Evolutionary conservation across 495 filamentous ascomycete genomes (phyloP).

Genomic region (Daldinia caldariorum): DNA sequence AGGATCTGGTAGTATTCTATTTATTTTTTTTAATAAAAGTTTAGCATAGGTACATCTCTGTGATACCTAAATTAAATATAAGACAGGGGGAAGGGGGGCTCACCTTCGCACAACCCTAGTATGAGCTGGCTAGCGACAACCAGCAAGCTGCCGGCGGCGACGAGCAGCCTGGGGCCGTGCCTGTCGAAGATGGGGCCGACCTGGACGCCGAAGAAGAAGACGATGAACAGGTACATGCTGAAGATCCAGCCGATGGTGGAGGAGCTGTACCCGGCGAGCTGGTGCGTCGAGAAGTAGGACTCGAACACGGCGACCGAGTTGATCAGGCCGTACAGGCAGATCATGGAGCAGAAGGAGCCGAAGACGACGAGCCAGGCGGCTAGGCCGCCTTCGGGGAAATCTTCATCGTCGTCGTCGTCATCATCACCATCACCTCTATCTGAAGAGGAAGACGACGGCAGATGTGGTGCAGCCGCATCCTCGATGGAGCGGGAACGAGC

Average conservation of each 20-base stretch:
- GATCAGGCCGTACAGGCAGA: slow-evolving; percentile 72
- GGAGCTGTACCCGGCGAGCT: slow-evolving; percentile 63
- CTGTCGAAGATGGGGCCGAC: slow-evolving; percentile 75
- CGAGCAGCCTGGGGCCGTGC: slow-evolving; percentile 64
- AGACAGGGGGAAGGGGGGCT: slow-evolving; percentile 1
- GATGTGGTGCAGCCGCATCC: slow-evolving; percentile 1
- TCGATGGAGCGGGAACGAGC: slow-evolving; percentile 23
- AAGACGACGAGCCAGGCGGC: slow-evolving; percentile 70
- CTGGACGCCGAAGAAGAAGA: slow-evolving; percentile 71
- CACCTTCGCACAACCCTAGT: slow-evolving; percentile 58
- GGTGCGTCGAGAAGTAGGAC: slow-evolving; percentile 68
- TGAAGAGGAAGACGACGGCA: slow-evolving; percentile 12
- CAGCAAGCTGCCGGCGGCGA: slow-evolving; percentile 61
- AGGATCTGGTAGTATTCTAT: slow-evolving; percentile 73
- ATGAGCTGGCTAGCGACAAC: slow-evolving; percentile 66
- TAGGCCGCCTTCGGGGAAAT: slow-evolving; percentile 70
- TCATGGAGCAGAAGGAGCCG: slow-evolving; percentile 68
- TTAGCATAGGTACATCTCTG: slow-evolving; percentile 25
- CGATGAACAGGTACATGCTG: slow-evolving; percentile 68
- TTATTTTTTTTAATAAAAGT: slow-evolving; percentile 7
- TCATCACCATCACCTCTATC: slow-evolving; percentile 22
- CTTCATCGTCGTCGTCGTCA: slow-evolving; percentile 33
- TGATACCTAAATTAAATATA: too few species aligned
- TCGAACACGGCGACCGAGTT: slow-evolving; percentile 71
- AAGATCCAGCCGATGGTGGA: slow-evolving; percentile 74